Conservation (phyloP, 345 rosid genomes). For the Moricandia arvensis region DNA sequence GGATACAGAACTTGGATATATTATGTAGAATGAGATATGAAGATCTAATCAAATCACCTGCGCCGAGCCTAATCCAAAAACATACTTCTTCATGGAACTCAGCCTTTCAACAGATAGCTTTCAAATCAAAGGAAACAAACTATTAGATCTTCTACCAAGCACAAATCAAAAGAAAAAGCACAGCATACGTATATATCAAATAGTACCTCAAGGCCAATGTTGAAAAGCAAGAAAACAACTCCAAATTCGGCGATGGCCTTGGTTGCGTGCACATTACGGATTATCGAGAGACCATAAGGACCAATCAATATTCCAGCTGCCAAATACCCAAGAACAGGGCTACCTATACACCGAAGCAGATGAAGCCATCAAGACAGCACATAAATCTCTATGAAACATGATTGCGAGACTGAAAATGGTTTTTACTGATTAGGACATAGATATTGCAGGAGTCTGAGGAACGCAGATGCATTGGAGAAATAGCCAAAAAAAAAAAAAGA, state of each 20-base stretch:
- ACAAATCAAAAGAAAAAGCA: conserved; percentile 28
- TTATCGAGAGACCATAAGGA: conserved; percentile 94
- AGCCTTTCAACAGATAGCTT: conserved; percentile 99
- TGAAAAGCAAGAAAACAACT: conserved; percentile 93
- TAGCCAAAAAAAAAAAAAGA: not conserved
- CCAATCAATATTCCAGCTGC: conserved; percentile 99
- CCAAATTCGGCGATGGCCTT: conserved; percentile 99
- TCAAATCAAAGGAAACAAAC: conserved; percentile 37
- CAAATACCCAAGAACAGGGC: conserved; percentile 99
- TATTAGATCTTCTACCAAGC: conserved; percentile 21
- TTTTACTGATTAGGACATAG: conserved; percentile 18
- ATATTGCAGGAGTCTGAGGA: conserved; percentile 1
- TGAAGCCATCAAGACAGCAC: conserved; percentile 32
- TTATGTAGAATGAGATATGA: conserved; percentile 1
- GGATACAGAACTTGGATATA: not conserved
- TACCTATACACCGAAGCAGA: conserved; percentile 67
- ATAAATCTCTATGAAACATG: conserved; percentile 24
- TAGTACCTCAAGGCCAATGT: conserved; percentile 97
- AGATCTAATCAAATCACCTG: conserved; percentile 59
- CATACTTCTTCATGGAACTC: conserved; percentile 99
- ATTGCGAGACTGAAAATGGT: conserved; percentile 10
- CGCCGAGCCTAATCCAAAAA: conserved; percentile 92
- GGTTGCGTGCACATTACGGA: conserved; percentile 95
- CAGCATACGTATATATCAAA: conserved; percentile 13
- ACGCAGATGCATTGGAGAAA: conserved; percentile 11